A percentile compares a stretch with the other conserved stretches of the same genome.
These are phyloP conservation scores for Leucocoprinus birnbaumii DNA, from an alignment of 768 basidiomycete species.

Conservation along the genomic window DNA sequence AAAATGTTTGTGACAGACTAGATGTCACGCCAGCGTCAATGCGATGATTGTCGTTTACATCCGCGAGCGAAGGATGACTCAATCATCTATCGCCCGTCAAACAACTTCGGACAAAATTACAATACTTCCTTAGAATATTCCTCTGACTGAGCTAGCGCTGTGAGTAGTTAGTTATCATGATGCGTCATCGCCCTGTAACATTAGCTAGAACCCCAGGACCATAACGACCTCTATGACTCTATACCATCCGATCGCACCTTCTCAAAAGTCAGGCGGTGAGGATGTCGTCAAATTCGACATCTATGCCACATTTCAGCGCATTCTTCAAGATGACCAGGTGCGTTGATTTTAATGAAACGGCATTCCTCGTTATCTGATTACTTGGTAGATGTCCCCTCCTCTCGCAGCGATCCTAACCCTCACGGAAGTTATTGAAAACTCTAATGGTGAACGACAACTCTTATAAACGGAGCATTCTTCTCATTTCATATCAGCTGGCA, in stretches of 20 bases:
- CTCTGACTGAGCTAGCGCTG: no score
- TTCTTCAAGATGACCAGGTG: constrained; percentile 67
- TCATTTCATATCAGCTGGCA: constrained; percentile 55
- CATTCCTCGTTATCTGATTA: neutral
- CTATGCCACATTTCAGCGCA: constrained; percentile 50
- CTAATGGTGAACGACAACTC: constrained; percentile 53
- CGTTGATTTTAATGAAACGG: neutral
- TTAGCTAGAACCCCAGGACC: no score
- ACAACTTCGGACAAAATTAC: no score
- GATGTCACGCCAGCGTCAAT: no score
- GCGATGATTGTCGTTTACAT: no score
- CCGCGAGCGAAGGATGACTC: no score
- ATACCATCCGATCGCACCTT: constrained; percentile 9
- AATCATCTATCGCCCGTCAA: no score
- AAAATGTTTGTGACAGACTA: no score
- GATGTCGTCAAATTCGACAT: constrained; percentile 29
- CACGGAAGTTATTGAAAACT: constrained; percentile 76
- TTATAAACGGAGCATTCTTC: constrained; percentile 1
- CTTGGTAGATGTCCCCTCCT: constrained; percentile 69
- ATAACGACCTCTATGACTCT: constrained; percentile 10
- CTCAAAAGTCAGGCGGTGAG: constrained; percentile 14
- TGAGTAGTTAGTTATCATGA: no score
- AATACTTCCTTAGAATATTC: no score
- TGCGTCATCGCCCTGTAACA: no score
- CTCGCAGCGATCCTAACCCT: constrained; percentile 87